Evolutionary conservation across 1,139 yeast genomes (phyloP).

Genomic region (Wickerhamiella pararugosa): DNA sequence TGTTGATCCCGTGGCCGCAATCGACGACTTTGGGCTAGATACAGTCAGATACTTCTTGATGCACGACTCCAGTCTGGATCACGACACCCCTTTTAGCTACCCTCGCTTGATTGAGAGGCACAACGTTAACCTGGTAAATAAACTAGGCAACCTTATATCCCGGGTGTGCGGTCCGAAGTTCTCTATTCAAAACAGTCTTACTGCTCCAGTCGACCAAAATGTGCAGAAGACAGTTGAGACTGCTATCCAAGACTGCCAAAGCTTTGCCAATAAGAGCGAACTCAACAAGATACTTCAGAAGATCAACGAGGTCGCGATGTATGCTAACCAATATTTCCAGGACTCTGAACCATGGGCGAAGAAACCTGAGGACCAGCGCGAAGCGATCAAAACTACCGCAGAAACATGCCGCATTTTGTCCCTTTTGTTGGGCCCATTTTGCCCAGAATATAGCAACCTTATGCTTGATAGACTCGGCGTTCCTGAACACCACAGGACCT

Average conservation of each 20-base stretch:
- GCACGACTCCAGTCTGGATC: slow-evolving; percentile 58
- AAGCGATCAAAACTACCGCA: slow-evolving; percentile 46
- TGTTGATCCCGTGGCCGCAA: slow-evolving; percentile 68
- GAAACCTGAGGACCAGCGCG: slow-evolving; percentile 28
- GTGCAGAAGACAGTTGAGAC: neutral
- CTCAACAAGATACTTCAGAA: slow-evolving; percentile 40
- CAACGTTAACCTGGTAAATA: slow-evolving; percentile 48
- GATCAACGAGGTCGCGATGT: slow-evolving; percentile 48
- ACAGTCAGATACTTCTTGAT: slow-evolving; percentile 60
- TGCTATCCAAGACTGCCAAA: slow-evolving; percentile 21
- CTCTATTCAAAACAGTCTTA: slow-evolving; percentile 34
- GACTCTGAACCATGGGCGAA: slow-evolving; percentile 30
- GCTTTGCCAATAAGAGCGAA: slow-evolving; percentile 23
- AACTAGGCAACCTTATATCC: slow-evolving; percentile 65
- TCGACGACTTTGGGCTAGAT: slow-evolving; percentile 46
- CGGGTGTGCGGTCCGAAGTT: slow-evolving; percentile 64
- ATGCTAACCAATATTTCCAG: slow-evolving; percentile 47
- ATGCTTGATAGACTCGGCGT: slow-evolving; percentile 58
- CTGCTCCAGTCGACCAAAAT: neutral
- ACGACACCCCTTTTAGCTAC: slow-evolving; percentile 68
- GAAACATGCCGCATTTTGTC: slow-evolving; percentile 59
- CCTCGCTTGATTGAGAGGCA: slow-evolving; percentile 45
- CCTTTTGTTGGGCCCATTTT: slow-evolving; percentile 53
- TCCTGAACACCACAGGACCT: slow-evolving; percentile 26
- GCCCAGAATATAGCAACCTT: slow-evolving; percentile 45